Conservation (phyloP, 768 basidiomycete genomes). For the Macrolepiota fuliginosa region DNA sequence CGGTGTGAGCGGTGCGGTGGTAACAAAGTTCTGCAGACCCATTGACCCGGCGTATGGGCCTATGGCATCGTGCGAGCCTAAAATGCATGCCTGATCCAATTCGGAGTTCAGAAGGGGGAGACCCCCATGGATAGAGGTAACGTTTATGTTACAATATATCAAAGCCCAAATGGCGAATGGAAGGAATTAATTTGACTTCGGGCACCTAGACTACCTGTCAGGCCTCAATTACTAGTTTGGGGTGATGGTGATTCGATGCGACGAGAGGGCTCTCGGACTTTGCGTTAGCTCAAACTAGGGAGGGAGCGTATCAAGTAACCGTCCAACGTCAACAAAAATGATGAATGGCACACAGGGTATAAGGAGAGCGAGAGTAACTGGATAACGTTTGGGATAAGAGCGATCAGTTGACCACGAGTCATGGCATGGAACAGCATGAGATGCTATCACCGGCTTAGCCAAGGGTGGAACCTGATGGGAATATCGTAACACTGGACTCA, state of each 20-base stretch:
- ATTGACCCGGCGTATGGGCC: constrained; percentile 4
- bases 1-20: constrained; percentile 2
- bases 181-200: constrained; percentile 9
- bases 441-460: constrained; percentile 5
- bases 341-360: constrained; percentile 3
- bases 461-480: constrained; percentile 11
- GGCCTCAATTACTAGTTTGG: not conserved
- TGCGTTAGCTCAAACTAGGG: constrained; percentile 1
- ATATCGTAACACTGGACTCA: constrained; percentile 6
- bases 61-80: constrained; percentile 11
- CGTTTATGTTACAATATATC: constrained; percentile 15
- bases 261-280: constrained; percentile 8
- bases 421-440: not conserved
- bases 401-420: constrained; percentile 3
- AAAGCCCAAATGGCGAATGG: constrained; percentile 4
- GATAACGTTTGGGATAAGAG: constrained; percentile 7
- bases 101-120: constrained; percentile 4
- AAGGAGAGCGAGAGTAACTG: not conserved
- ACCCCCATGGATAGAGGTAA: not conserved
- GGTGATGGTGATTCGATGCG: constrained; percentile 3
- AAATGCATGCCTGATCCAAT: constrained; percentile 4
- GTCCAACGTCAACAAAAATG: not conserved
- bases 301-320: constrained; percentile 8
- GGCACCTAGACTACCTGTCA: constrained; percentile 8
- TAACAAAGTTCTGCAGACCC: not conserved